Percentiles rank a stretch among this genome's conserved stretches.
Conservation (phyloP, 345 rosid genomes). For the Hibiscus syriacus region DNA sequence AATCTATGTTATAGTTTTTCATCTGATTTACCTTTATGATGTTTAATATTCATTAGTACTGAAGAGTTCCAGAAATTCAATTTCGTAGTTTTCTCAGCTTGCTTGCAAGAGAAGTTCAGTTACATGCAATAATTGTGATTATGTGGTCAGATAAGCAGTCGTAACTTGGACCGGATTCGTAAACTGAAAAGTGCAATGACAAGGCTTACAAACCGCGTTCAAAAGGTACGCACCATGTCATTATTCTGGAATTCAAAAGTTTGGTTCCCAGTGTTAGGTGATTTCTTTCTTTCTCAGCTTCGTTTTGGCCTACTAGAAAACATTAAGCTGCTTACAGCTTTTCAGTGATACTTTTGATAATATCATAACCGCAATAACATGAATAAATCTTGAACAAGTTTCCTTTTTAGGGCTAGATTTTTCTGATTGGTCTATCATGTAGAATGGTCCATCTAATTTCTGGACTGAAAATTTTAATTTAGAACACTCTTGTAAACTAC, state of each 20-base stretch:
- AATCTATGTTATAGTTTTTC: neutral
- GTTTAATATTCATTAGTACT: neutral
- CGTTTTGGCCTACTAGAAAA: neutral
- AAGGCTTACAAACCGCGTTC: conserved; percentile 46
- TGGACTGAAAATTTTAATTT: neutral
- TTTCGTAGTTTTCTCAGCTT: neutral
- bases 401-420: neutral
- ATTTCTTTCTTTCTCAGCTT: neutral
- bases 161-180: conserved; percentile 44
- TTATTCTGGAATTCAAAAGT: neutral
- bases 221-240: conserved; percentile 30
- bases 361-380: neutral
- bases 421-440: neutral
- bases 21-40: neutral
- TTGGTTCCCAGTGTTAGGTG: neutral
- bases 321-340: neutral
- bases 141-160: conserved; percentile 45
- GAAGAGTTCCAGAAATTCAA: neutral
- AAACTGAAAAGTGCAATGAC: conserved; percentile 57
- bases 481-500: neutral
- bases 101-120: neutral
- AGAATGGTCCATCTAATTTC: neutral
- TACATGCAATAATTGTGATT: conserved; percentile 1
- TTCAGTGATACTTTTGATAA: neutral
- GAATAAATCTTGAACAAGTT: neutral